Evolutionary conservation across 306 rosid genomes (phyloP).

Genomic region (Prunus kanzakura): DNA sequence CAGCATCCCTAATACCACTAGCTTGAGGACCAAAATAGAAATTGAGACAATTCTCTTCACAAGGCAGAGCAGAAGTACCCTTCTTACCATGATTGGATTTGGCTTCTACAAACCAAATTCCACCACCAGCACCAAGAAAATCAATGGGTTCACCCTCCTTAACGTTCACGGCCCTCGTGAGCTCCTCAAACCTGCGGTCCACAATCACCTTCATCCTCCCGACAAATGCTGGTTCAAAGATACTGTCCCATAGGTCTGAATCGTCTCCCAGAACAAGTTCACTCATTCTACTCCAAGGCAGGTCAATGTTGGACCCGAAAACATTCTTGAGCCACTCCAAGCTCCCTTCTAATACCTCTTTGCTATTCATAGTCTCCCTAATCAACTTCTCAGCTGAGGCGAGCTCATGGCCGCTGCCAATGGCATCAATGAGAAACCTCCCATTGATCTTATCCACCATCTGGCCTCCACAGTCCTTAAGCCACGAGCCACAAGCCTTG

Average conservation of each 20-base stretch:
- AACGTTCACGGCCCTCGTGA: constrained; percentile 48
- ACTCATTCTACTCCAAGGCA: constrained; percentile 93
- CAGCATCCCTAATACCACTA: constrained; percentile 72
- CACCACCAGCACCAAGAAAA: constrained; percentile 61
- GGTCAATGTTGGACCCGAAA: constrained; percentile 88
- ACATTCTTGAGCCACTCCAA: constrained; percentile 94
- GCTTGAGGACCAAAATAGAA: constrained; percentile 86
- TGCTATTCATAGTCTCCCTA: constrained; percentile 91
- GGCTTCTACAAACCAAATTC: constrained; percentile 86
- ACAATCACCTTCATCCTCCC: constrained; percentile 76
- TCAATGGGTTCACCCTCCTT: constrained; percentile 32
- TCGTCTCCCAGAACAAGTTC: constrained; percentile 93
- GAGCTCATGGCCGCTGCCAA: constrained; percentile 69
- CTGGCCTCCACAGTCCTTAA: constrained; percentile 63
- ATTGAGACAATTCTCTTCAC: constrained; percentile 75
- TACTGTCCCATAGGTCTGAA: constrained; percentile 91
- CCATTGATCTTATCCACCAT: constrained; percentile 67
- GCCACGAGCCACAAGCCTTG: constrained; percentile 66
- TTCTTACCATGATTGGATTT: constrained; percentile 39
- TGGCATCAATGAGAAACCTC: constrained; percentile 63
- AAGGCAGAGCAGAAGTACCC: constrained; percentile 22
- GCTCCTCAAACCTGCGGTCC: constrained; percentile 54
- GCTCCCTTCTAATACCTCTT: constrained; percentile 82
- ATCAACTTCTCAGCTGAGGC: constrained; percentile 85
- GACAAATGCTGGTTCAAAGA: constrained; percentile 74